A percentile compares a stretch with the other conserved stretches of the same genome.
These are phyloP conservation scores for Pseudocercospora musae DNA, from an alignment of 2,329 filamentous ascomycete species.

Conservation along the genomic window DNA sequence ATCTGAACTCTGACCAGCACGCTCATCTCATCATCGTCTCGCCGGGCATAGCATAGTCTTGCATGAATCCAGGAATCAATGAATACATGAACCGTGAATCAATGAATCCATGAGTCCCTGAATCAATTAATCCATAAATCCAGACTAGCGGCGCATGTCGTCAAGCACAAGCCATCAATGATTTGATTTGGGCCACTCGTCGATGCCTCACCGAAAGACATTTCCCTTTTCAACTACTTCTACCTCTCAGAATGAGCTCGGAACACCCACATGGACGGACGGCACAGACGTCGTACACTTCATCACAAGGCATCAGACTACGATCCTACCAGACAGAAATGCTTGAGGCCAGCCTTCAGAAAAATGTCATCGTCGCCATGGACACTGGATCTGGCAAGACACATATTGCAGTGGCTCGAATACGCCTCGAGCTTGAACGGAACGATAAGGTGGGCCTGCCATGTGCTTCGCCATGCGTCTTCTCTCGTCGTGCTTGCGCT, in stretches of 20 bases:
- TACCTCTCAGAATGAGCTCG: background rate
- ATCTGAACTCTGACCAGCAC: too few relatives aligned
- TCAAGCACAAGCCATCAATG: too few relatives aligned
- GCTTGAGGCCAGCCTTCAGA: conserved; percentile 43
- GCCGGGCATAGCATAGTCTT: too few relatives aligned
- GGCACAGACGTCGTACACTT: background rate
- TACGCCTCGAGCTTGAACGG: conserved; percentile 42
- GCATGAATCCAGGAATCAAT: too few relatives aligned
- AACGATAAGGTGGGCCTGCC: conserved; percentile 36
- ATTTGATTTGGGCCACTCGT: too few relatives aligned
- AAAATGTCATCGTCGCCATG: conserved; percentile 50
- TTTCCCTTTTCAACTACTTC: too few relatives aligned
- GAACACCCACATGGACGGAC: background rate
- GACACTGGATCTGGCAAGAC: conserved; percentile 51
- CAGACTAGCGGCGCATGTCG: too few relatives aligned
- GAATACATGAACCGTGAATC: too few relatives aligned
- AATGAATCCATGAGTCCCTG: too few relatives aligned
- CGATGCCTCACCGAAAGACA: too few relatives aligned
- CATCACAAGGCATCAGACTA: conserved; percentile 19
- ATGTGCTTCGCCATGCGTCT: background rate
- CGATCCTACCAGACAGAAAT: conserved; percentile 51
- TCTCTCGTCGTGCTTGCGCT: background rate
- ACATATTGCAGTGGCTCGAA: conserved; percentile 46
- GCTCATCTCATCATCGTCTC: too few relatives aligned
- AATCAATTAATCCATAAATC: too few relatives aligned